Evolutionary conservation across 1,284 basidiomycete species (phyloP).

Genomic region (Trametes versicolor): DNA sequence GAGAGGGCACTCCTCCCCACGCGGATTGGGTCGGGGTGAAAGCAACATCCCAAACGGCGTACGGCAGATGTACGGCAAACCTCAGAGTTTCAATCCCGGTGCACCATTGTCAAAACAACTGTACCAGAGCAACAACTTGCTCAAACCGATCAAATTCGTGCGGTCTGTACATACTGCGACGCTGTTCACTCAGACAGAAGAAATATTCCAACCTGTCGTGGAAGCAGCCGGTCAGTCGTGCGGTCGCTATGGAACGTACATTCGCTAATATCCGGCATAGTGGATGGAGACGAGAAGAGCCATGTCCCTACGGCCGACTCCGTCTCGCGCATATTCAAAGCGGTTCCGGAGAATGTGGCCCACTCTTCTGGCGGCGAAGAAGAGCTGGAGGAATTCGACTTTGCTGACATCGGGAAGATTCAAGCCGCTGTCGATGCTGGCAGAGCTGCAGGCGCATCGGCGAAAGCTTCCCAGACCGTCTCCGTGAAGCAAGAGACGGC

Average conservation of each 20-base stretch:
- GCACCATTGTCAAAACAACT: conserved; percentile 66
- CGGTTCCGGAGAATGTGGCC: conserved; percentile 36
- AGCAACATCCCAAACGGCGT: background rate
- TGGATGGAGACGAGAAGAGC: conserved; percentile 50
- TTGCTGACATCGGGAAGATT: conserved; percentile 63
- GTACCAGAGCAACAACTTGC: conserved; percentile 64
- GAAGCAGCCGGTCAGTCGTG: conserved; percentile 59
- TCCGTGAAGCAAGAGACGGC: conserved; percentile 50
- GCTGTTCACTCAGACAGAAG: conserved; percentile 74
- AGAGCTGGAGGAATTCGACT: conserved; percentile 70
- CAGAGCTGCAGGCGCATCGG: conserved; percentile 29
- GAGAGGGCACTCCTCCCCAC: conserved; percentile 26
- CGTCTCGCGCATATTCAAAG: conserved; percentile 66
- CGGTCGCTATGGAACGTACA: background rate
- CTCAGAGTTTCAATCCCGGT: conserved; percentile 43
- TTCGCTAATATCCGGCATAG: conserved; percentile 14
- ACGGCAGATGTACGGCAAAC: conserved; percentile 32
- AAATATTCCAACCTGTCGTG: conserved; percentile 65
- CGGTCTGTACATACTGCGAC: conserved; percentile 60
- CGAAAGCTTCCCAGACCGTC: conserved; percentile 23
- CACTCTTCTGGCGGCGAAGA: conserved; percentile 46
- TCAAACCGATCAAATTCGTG: conserved; percentile 76
- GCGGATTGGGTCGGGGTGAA: conserved; percentile 39
- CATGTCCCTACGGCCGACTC: conserved; percentile 73
- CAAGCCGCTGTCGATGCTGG: conserved; percentile 48